Conservation (phyloP, 805 yeast species). For the Suhomyces pyralidae region DNA sequence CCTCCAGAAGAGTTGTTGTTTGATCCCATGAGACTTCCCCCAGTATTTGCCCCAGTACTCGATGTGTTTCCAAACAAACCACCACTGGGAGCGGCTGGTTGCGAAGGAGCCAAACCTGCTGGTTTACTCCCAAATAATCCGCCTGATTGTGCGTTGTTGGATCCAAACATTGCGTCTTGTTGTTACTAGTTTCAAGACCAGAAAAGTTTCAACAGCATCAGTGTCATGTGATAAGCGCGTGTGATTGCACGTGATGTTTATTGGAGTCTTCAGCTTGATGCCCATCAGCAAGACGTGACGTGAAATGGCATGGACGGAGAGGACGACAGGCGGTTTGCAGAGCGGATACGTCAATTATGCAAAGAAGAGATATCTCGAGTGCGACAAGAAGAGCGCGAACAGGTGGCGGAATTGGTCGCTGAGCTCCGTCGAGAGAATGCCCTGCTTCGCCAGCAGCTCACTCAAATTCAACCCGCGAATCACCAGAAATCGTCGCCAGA, state of each 20-base stretch:
- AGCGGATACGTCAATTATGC: slow-evolving; percentile 1
- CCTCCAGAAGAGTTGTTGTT: slow-evolving; percentile 11
- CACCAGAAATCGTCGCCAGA: neutral
- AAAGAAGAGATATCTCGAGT: neutral
- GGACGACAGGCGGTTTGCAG: neutral
- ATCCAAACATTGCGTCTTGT: slow-evolving; percentile 4
- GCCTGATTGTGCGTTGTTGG: slow-evolving; percentile 4
- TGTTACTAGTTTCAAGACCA: neutral
- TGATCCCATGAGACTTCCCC: slow-evolving; percentile 11
- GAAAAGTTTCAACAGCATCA: slow-evolving; percentile 1
- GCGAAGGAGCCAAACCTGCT: neutral
- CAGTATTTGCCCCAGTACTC: neutral
- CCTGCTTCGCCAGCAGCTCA: neutral
- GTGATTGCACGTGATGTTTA: neutral
- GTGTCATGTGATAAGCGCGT: neutral
- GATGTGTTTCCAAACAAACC: slow-evolving; percentile 28
- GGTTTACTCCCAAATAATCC: slow-evolving; percentile 10
- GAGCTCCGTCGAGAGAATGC: neutral
- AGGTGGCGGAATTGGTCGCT: neutral
- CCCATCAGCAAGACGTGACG: neutral
- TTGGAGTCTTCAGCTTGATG: neutral
- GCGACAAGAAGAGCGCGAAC: neutral
- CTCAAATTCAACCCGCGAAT: neutral
- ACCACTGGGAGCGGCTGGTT: slow-evolving; percentile 11
- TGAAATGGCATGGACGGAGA: neutral